These are phyloP conservation scores for Ulmus americana DNA, from an alignment of 331 rosid species.

Conservation along the genomic window DNA sequence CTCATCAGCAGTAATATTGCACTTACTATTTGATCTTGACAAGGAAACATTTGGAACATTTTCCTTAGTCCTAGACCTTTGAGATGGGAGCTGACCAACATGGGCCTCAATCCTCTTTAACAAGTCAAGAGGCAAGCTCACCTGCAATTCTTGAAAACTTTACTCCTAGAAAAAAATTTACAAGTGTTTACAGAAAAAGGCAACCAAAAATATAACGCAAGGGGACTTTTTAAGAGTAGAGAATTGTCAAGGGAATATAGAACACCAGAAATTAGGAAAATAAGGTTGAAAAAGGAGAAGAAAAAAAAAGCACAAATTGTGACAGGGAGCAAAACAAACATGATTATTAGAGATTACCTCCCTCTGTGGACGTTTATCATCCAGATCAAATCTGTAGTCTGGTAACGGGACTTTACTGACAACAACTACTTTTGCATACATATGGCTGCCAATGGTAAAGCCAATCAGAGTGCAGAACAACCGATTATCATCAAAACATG, in stretches of 20 bases:
- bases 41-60: slow-evolving; percentile 42
- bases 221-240: too few species aligned
- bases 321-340: neutral
- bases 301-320: neutral
- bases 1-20: slow-evolving; percentile 68
- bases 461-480: slow-evolving; percentile 18
- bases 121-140: slow-evolving; percentile 48
- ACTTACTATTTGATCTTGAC: slow-evolving; percentile 63
- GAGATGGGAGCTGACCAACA: slow-evolving; percentile 51
- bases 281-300: neutral
- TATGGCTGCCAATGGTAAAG: slow-evolving; percentile 57
- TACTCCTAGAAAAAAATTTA: slow-evolving; percentile 14
- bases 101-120: slow-evolving; percentile 55
- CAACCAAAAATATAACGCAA: neutral
- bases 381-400: slow-evolving; percentile 91
- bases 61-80: slow-evolving; percentile 53
- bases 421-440: slow-evolving; percentile 74
- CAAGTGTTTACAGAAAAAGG: neutral
- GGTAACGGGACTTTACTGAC: slow-evolving; percentile 87
- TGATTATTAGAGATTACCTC: slow-evolving; percentile 45
- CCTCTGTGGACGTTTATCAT: slow-evolving; percentile 82
- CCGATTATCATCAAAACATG: neutral
- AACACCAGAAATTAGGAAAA: neutral
- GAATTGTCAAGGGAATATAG: neutral
- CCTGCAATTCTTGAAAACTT: slow-evolving; percentile 51